Conservation (phyloP, 768 basidiomycete genomes). For the Leccinum rimulosum region DNA sequence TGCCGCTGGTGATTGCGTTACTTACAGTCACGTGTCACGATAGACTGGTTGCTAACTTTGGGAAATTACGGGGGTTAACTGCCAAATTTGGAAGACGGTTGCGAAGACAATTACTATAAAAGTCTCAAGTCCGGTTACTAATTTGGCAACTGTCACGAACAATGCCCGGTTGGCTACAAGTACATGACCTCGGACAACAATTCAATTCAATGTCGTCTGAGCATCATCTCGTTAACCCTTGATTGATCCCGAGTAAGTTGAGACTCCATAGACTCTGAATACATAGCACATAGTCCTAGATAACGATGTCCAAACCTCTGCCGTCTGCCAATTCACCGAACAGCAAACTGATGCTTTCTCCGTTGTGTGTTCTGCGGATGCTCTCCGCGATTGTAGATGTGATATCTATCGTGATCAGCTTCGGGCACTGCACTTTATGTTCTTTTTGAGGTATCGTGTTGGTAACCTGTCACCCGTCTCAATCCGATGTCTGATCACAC, state of each 20-base stretch:
- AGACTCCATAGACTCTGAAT: not conserved
- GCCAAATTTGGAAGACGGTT: no score
- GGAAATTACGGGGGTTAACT: no score
- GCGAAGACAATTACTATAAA: no score
- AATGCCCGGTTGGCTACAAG: no score
- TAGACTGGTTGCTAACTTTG: no score
- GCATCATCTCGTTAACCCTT: no score
- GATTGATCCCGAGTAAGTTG: not conserved
- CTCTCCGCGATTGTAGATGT: conserved; percentile 92
- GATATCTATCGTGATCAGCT: conserved; percentile 88
- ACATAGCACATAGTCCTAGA: conserved; percentile 9
- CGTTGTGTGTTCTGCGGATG: conserved; percentile 91
- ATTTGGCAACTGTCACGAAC: no score
- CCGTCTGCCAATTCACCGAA: conserved; percentile 80
- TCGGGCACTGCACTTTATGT: conserved; percentile 60
- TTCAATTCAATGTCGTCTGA: no score
- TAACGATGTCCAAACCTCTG: conserved; percentile 28
- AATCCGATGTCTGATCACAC: not conserved
- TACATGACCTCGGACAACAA: no score
- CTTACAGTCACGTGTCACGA: no score
- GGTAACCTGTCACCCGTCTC: conserved; percentile 62
- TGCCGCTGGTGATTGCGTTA: no score
- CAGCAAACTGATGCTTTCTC: conserved; percentile 85
- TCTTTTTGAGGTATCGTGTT: conserved; percentile 89
- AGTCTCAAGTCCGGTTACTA: no score